A percentile compares a stretch with the other conserved stretches of the same genome.
Evolutionary conservation across 345 rosid species (phyloP).

Genomic region (Acer negundo): DNA sequence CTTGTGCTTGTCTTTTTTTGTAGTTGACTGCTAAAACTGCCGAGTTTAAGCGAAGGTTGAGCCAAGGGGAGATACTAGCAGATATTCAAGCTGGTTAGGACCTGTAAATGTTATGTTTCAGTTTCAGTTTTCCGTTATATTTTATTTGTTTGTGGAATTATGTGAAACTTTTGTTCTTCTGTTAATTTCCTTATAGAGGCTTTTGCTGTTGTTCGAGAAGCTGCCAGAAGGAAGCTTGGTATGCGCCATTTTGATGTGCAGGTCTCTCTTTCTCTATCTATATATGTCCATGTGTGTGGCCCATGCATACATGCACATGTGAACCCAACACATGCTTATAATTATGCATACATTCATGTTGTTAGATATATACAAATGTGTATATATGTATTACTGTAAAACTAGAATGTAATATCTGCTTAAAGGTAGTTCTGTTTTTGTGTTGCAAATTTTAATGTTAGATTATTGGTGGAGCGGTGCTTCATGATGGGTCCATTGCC

Average conservation of each 20-base stretch:
- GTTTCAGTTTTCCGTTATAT: background rate
- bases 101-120: conserved; percentile 16
- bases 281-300: background rate
- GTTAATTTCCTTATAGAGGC: conserved; percentile 54
- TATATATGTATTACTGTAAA: background rate
- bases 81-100: conserved; percentile 86
- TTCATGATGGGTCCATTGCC: conserved; percentile 95
- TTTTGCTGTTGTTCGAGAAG: conserved; percentile 94
- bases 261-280: conserved; percentile 40
- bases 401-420: background rate
- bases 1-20: conserved; percentile 1
- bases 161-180: background rate
- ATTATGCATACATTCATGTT: background rate
- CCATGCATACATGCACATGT: background rate
- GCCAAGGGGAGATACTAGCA: conserved; percentile 62
- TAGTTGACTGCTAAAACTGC: conserved; percentile 79
- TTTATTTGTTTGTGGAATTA: background rate
- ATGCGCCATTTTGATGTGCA: conserved; percentile 99
- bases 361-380: background rate
- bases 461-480: conserved; percentile 98
- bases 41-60: conserved; percentile 70
- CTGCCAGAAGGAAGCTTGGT: conserved; percentile 93
- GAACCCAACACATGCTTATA: background rate
- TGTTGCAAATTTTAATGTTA: conserved; percentile 35
- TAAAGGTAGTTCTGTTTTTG: conserved; percentile 12